These are phyloP conservation scores for Sporothrix protearum DNA, from an alignment of 2,329 filamentous ascomycete genomes.

Conservation along the genomic window DNA sequence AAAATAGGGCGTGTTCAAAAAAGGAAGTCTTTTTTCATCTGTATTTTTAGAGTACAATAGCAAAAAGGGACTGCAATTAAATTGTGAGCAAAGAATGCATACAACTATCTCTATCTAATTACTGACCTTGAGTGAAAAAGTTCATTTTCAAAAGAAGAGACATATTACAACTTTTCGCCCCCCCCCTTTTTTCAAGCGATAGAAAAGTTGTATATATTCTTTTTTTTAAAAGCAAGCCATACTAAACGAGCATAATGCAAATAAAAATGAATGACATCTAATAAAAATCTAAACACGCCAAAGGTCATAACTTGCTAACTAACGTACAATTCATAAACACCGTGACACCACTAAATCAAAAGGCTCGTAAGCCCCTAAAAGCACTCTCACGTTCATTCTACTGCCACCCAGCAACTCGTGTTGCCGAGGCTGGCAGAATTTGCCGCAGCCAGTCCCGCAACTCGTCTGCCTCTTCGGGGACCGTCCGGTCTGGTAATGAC, in stretches of 20 bases:
- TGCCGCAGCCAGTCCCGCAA: conserved; percentile 45
- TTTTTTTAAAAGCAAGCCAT: too few species aligned
- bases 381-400: background rate
- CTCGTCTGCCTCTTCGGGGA: conserved; percentile 50
- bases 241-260: too few species aligned
- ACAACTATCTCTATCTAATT: too few species aligned
- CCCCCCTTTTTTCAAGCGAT: too few species aligned
- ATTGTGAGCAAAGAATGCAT: too few species aligned
- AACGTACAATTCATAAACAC: background rate
- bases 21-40: background rate
- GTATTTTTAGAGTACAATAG: background rate
- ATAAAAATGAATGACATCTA: background rate
- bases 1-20: background rate
- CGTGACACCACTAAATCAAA: background rate
- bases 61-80: background rate
- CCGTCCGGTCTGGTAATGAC: conserved; percentile 46
- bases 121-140: too few species aligned
- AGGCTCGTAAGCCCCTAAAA: background rate
- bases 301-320: background rate
- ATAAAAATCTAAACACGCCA: background rate
- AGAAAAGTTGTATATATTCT: background rate
- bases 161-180: too few species aligned
- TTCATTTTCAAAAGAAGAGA: too few species aligned
- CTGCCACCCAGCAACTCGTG: conserved; percentile 29
- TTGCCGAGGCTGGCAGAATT: conserved; percentile 36